Base-by-base conservation (phyloP, 331 rosid genomes). In the Malus hybrid region DNA sequence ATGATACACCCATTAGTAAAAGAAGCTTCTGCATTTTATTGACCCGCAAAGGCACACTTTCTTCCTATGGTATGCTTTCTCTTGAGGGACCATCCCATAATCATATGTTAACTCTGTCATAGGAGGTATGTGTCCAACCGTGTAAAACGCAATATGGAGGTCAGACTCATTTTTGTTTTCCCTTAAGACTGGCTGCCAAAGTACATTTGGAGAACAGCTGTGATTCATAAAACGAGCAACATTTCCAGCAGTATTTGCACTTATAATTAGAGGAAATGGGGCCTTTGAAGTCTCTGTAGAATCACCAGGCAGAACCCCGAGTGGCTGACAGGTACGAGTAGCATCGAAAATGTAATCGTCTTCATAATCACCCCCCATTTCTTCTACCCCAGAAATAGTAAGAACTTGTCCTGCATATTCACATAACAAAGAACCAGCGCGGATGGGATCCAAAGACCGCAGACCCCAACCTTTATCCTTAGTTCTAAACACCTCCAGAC, bases 151-250 rank as follows among this genome's bases (percentile, higher is more conserved):
- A 77, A 93, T 77, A 75, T 88, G 98, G 44, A 88, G 82, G 86
- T 93, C 96, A 20, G 87, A 71, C 72, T 83, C 90, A 18, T 73
- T 65, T 78, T 83, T 88, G 67, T 88, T 87, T 85, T 85, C 93
- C 9, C 90, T 92, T 16, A 85, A 54, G 39, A 91, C 77, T 7
- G 92, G 90, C 83, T 88, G 96, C 97, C 98, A 93, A 24, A 80
- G 69, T 44, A 93, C 88, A 84, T 87, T 93, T 11, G 98, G 98
- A 74, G 89, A 80, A 81, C 98, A 93, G 86, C 97, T 88, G 81
- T 93, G 98, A 80, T 93, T 93, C 96, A 93, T 93, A 77, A 91
- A 93, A 70, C 98, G 93, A 69, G 93, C 90, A 46, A 93, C 98
- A 85, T 93, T 93, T 76, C 98, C 98, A 69, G 85, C 80, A 83